A percentile compares a stretch with the other conserved stretches of the same genome.
Evolutionary conservation across 169 alveolate species (phyloP).

Genomic region (Plasmodium vinckei): DNA sequence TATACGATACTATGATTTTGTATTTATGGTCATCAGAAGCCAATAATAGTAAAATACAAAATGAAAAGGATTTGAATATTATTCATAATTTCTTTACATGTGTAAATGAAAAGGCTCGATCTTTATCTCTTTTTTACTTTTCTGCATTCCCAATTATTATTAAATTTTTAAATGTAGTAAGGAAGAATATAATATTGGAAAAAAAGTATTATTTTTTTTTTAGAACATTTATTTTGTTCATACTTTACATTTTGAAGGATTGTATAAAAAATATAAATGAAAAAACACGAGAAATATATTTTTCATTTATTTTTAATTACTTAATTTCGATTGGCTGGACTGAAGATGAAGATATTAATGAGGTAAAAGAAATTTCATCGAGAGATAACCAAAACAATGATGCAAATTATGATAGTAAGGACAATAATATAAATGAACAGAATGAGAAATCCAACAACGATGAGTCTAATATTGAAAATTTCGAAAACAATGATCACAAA

Average conservation of each 20-base stretch:
- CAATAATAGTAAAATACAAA: background rate
- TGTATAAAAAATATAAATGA: slow-evolving; percentile 21
- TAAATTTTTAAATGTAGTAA: slow-evolving; percentile 38
- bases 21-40: slow-evolving; percentile 34
- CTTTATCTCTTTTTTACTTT: slow-evolving; percentile 52
- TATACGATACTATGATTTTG: slow-evolving; percentile 52
- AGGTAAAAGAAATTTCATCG: background rate
- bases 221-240: slow-evolving; percentile 34
- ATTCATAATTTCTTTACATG: slow-evolving; percentile 70
- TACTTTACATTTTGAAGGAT: slow-evolving; percentile 45
- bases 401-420: background rate
- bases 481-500: too few relatives aligned
- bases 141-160: slow-evolving; percentile 30
- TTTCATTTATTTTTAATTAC: slow-evolving; percentile 36
- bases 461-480: background rate
- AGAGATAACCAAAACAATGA: background rate
- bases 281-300: slow-evolving; percentile 63
- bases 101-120: slow-evolving; percentile 67
- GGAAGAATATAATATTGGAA: background rate
- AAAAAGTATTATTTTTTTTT: slow-evolving; percentile 23
- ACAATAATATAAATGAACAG: background rate
- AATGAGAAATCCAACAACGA: background rate
- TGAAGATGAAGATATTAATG: background rate
- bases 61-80: background rate
- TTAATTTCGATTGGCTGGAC: slow-evolving; percentile 22